phyloP scores from a whole-genome alignment of 495 filamentous ascomycete genomes.

The Mycothermus thermophilus region DNA sequence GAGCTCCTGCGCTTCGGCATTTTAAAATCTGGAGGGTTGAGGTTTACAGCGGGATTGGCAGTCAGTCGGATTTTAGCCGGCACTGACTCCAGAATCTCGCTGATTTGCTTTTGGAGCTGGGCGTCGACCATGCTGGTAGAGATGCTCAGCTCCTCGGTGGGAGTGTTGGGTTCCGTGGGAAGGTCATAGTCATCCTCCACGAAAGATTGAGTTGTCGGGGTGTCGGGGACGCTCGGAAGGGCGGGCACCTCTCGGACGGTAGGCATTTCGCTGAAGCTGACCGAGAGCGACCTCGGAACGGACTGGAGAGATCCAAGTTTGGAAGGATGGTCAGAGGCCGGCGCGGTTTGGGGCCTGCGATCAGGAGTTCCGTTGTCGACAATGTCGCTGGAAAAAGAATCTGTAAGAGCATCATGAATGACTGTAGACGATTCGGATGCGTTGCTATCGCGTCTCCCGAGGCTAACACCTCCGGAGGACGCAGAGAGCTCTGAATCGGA shows the following conservation, averaged over 20 bases:
- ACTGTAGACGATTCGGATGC: slow-evolving; percentile 29
- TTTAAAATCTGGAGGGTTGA: slow-evolving; percentile 35
- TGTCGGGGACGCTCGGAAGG: slow-evolving; percentile 14
- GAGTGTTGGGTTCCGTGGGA: slow-evolving; percentile 22
- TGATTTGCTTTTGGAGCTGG: slow-evolving; percentile 73
- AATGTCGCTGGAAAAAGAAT: slow-evolving; percentile 17
- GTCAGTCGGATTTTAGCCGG: slow-evolving; percentile 68
- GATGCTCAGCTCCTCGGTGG: slow-evolving; percentile 20
- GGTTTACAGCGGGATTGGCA: slow-evolving; percentile 29
- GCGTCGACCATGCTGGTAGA: slow-evolving; percentile 39
- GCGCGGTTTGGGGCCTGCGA: slow-evolving; percentile 18
- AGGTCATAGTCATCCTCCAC: slow-evolving; percentile 20
- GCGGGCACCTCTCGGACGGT: slow-evolving; percentile 24
- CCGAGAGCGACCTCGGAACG: slow-evolving; percentile 25
- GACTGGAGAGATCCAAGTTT: slow-evolving; percentile 24
- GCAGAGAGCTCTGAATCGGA: slow-evolving; percentile 13
- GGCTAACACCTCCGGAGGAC: slow-evolving; percentile 5
- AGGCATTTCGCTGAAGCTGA: slow-evolving; percentile 30
- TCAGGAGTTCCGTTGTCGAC: slow-evolving; percentile 21
- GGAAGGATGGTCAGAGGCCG: slow-evolving; percentile 14
- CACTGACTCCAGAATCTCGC: slow-evolving; percentile 64
- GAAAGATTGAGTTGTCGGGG: slow-evolving; percentile 10
- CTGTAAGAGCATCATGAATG: slow-evolving; percentile 17
- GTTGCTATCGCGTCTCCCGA: slow-evolving; percentile 20
- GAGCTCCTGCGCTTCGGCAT: slow-evolving; percentile 26